Percentiles rank a stretch among this genome's conserved stretches.
Evolutionary conservation across 2,329 filamentous ascomycete genomes (phyloP).

Genomic region (Exserohilum rostratum): DNA sequence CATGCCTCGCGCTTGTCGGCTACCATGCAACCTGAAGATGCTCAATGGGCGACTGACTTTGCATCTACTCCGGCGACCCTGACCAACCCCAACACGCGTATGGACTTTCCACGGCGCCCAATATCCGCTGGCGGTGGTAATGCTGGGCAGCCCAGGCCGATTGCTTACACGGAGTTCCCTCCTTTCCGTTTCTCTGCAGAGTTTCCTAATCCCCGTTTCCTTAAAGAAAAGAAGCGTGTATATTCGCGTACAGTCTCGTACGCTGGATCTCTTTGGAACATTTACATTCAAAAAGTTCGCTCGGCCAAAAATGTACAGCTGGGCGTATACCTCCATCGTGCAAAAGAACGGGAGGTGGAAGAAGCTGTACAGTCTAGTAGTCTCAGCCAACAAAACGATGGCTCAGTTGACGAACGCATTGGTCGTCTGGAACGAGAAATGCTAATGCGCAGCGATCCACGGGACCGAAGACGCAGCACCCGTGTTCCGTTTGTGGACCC

Average conservation of each 20-base stretch:
- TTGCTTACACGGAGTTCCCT: constrained; percentile 61
- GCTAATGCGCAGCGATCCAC: constrained; percentile 51
- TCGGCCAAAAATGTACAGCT: constrained; percentile 62
- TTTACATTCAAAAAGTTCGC: constrained; percentile 66
- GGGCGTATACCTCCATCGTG: constrained; percentile 65
- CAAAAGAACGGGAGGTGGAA: constrained; percentile 61
- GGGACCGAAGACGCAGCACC: constrained; percentile 37
- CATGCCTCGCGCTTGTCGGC: constrained; percentile 57
- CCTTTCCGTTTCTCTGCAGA: constrained; percentile 65
- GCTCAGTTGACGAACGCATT: constrained; percentile 60
- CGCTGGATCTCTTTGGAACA: constrained; percentile 64
- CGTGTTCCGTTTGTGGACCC: constrained; percentile 32
- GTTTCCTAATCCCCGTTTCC: constrained; percentile 61
- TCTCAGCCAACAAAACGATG: constrained; percentile 46
- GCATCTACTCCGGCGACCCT: constrained; percentile 53
- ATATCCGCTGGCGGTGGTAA: constrained; percentile 46
- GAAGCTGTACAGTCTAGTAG: constrained; percentile 50
- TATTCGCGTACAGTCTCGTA: constrained; percentile 66
- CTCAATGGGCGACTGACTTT: constrained; percentile 63
- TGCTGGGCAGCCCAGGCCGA: constrained; percentile 46
- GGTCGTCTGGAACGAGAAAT: constrained; percentile 61
- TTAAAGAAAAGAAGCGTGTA: constrained; percentile 65
- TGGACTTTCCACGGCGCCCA: constrained; percentile 37
- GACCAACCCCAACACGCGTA: constrained; percentile 42
- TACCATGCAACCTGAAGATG: constrained; percentile 60